Evolutionary conservation across 2,329 filamentous ascomycete genomes (phyloP).

Genomic region (Hymenoscyphus repandus): DNA sequence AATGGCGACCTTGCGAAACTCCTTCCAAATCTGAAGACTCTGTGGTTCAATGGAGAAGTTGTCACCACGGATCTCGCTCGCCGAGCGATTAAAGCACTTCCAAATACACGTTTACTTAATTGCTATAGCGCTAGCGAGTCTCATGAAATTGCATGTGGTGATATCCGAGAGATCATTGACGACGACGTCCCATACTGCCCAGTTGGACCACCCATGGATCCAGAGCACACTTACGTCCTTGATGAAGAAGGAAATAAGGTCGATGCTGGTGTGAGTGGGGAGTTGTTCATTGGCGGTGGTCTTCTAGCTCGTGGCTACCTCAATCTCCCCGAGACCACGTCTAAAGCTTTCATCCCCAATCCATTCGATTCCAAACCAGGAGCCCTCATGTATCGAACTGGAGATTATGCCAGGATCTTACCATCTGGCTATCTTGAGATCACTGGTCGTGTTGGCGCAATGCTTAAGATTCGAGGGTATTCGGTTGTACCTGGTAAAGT

Average conservation of each 20-base stretch:
- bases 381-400: constrained; percentile 74
- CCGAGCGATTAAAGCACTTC: constrained; percentile 55
- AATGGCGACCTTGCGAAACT: constrained; percentile 49
- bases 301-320: constrained; percentile 73
- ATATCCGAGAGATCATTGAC: constrained; percentile 63
- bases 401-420: constrained; percentile 78
- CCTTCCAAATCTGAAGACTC: constrained; percentile 60
- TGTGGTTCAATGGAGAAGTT: constrained; percentile 81
- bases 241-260: constrained; percentile 64
- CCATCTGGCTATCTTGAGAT: constrained; percentile 80
- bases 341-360: constrained; percentile 64
- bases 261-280: constrained; percentile 57
- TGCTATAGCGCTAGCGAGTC: constrained; percentile 82
- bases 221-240: constrained; percentile 65
- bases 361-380: constrained; percentile 54
- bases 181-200: constrained; percentile 64
- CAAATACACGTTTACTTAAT: constrained; percentile 66
- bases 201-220: constrained; percentile 65
- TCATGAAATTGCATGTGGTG: constrained; percentile 55
- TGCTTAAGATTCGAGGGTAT: constrained; percentile 85
- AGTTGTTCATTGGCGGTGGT: constrained; percentile 70
- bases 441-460: constrained; percentile 78
- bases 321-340: constrained; percentile 73
- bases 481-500: constrained; percentile 76
- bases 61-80: constrained; percentile 72